These are phyloP conservation scores for Macadamia integrifolia DNA, from an alignment of 164 flowering plant species.

Conservation along the genomic window DNA sequence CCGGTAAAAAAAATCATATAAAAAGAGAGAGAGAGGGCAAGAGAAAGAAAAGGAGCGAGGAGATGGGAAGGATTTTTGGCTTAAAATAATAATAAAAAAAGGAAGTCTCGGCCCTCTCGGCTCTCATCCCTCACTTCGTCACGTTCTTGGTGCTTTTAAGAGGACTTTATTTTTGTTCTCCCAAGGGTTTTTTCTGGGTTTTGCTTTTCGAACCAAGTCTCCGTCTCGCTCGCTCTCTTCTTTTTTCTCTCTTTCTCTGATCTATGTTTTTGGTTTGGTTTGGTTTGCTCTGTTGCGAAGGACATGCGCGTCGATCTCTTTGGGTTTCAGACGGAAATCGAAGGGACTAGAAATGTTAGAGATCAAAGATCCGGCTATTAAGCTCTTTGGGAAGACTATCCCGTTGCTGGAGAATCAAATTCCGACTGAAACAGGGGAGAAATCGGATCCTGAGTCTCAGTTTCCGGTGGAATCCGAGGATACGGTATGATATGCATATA, in stretches of 20 bases:
- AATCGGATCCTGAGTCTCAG: conserved; percentile 5
- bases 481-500: not conserved
- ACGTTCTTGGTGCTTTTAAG: conserved; percentile 26
- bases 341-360: conserved; percentile 17
- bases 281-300: not conserved
- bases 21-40: no score
- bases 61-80: no score
- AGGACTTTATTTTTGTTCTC: not conserved
- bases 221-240: not conserved
- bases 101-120: no score
- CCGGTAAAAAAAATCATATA: conserved; percentile 2
- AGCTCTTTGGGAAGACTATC: conserved; percentile 49
- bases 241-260: not conserved
- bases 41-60: no score
- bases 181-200: conserved; percentile 17
- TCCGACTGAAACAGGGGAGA: conserved; percentile 12
- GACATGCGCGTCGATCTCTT: conserved; percentile 4
- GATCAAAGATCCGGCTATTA: conserved; percentile 37
- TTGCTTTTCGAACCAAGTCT: not conserved
- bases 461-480: not conserved
- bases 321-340: not conserved
- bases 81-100: no score
- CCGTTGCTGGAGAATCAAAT: conserved; percentile 24
- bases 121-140: conserved; percentile 3
- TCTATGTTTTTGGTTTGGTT: not conserved